Percentiles rank a stretch among this genome's conserved stretches.
Evolutionary conservation across 1,284 basidiomycete species (phyloP).

Genomic region (Ceratobasidium sp.): DNA sequence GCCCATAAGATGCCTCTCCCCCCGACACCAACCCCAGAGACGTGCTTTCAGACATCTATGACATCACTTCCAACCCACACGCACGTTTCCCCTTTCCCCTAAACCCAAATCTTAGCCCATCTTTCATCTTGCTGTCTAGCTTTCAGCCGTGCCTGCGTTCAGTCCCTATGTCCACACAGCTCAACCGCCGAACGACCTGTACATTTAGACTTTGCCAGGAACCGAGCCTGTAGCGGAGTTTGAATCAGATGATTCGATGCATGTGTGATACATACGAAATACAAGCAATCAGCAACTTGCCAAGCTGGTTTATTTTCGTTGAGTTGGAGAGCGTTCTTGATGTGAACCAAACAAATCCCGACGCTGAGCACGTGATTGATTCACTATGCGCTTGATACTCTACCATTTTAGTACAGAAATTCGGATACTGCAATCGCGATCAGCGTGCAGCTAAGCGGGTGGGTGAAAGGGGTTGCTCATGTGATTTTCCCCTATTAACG

Average conservation of each 20-base stretch:
- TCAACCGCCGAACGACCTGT: slow-evolving; percentile 6
- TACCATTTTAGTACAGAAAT: not conserved
- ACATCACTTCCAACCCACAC: slow-evolving; percentile 1
- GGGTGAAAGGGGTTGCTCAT: not conserved
- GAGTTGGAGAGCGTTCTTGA: not conserved
- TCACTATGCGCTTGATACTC: not conserved
- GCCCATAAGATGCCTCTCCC: not conserved
- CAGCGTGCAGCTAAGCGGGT: not conserved
- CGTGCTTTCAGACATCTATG: not conserved
- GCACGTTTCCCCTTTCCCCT: slow-evolving; percentile 10
- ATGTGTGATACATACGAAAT: not conserved
- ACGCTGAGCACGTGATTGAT: not conserved
- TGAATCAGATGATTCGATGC: not conserved
- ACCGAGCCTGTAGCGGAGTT: slow-evolving; percentile 11
- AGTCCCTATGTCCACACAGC: not conserved
- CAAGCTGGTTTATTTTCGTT: not conserved
- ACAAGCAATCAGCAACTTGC: not conserved
- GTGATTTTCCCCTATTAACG: not conserved
- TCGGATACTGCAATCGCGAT: not conserved
- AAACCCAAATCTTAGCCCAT: no score
- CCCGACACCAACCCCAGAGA: not conserved
- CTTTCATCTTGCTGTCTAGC: not conserved
- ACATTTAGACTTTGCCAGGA: not conserved
- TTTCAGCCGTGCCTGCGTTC: not conserved
- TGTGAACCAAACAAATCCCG: slow-evolving; percentile 13